Percentiles rank a stretch among this genome's conserved stretches.
Conservation (phyloP, 305 asterid species). For the Fraxinus latifolia region DNA sequence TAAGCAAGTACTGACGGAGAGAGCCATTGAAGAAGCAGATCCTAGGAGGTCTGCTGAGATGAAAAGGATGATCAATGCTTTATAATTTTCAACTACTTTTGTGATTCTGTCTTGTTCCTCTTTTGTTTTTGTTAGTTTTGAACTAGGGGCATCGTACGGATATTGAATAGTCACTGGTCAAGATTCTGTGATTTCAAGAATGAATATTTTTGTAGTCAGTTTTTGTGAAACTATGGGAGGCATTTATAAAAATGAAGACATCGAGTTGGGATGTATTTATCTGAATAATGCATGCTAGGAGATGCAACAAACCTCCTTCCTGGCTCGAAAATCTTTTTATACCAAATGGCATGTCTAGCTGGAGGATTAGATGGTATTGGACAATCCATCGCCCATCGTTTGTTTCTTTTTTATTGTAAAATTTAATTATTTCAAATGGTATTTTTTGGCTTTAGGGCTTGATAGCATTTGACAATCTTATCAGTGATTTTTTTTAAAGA, state of each 20-base stretch:
- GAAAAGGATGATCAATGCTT: constrained; percentile 81
- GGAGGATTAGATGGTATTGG: neutral
- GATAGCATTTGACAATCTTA: too few species aligned
- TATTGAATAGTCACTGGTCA: neutral
- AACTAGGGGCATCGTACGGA: neutral
- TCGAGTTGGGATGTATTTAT: neutral
- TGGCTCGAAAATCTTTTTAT: neutral
- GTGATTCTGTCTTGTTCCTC: neutral
- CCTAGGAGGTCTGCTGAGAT: constrained; percentile 89
- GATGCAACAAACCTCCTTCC: neutral
- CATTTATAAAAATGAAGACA: neutral
- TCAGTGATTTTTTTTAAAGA: too few species aligned
- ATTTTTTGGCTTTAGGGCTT: too few species aligned
- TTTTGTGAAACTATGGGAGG: neutral
- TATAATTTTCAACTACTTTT: constrained; percentile 7
- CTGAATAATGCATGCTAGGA: neutral
- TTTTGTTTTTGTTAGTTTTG: neutral
- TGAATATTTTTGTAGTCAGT: neutral
- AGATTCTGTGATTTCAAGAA: neutral
- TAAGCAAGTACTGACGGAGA: constrained; percentile 87
- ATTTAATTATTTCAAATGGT: too few species aligned
- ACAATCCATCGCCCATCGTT: neutral
- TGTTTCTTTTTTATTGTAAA: too few species aligned
- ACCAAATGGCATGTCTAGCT: neutral
- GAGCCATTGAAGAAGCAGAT: constrained; percentile 89